Percentiles rank a stretch among this genome's conserved stretches.
Evolutionary conservation across 192 early-diverging fungal genomes (phyloP).

Genomic region (Cetraspora pellucida): DNA sequence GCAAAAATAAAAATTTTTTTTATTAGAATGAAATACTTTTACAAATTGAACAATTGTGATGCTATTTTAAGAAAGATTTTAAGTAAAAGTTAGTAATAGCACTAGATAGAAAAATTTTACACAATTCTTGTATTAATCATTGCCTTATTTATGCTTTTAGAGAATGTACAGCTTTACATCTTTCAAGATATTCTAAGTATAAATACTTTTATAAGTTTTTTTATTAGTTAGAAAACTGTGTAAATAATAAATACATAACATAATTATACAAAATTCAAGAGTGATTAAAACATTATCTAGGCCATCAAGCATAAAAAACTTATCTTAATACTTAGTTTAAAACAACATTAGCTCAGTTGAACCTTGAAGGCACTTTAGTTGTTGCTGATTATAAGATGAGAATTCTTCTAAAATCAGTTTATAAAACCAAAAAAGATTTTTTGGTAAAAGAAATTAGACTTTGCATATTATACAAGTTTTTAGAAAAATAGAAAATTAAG

Average conservation of each 20-base stretch:
- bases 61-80: background rate
- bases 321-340: slow-evolving; percentile 10
- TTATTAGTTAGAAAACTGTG: background rate
- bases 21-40: background rate
- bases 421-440: slow-evolving; percentile 5
- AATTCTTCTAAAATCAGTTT: background rate
- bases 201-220: background rate
- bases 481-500: background rate
- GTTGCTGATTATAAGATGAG: slow-evolving; percentile 11
- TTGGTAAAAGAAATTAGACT: background rate
- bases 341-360: background rate
- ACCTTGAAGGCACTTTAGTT: background rate
- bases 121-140: background rate
- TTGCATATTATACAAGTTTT: background rate
- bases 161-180: background rate
- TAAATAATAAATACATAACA: background rate
- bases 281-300: no score
- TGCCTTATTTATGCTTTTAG: background rate
- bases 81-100: background rate
- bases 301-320: background rate
- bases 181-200: background rate
- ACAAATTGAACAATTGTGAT: background rate
- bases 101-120: background rate
- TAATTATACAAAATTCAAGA: background rate
- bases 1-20: background rate